A percentile compares a stretch with the other conserved stretches of the same genome.
phyloP scores from a whole-genome alignment of 169 alveolate species.

The Plasmodium inui region DNA sequence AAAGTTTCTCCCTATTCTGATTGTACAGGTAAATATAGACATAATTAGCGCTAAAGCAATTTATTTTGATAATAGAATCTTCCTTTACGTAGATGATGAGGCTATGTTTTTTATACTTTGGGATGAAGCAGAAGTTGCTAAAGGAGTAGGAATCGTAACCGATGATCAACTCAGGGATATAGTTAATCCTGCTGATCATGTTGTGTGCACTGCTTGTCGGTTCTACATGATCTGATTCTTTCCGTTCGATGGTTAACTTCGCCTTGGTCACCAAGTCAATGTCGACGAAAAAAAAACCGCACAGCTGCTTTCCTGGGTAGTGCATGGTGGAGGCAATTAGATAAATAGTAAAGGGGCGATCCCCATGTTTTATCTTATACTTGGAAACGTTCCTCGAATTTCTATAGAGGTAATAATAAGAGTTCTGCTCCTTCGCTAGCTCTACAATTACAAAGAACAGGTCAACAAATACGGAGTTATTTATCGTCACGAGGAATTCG shows the following conservation, averaged over 20 bases:
- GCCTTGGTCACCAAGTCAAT: constrained; percentile 16
- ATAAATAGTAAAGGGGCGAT: constrained; percentile 1
- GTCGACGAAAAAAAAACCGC: constrained; percentile 63
- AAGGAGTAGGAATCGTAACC: constrained; percentile 34
- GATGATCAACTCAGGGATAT: constrained; percentile 37
- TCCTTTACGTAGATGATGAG: constrained; percentile 24
- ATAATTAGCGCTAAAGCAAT: constrained; percentile 48
- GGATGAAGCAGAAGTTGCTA: constrained; percentile 26
- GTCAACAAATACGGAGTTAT: constrained; percentile 16
- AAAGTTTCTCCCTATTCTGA: neutral
- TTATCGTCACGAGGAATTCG: constrained; percentile 24
- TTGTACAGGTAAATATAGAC: constrained; percentile 28
- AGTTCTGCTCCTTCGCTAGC: neutral
- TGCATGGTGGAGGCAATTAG: constrained; percentile 12
- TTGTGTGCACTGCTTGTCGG: neutral
- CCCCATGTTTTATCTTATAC: neutral
- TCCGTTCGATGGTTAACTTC: neutral
- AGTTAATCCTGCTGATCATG: neutral
- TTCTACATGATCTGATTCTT: neutral
- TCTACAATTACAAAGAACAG: constrained; percentile 30
- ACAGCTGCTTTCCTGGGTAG: neutral
- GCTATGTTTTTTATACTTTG: constrained; percentile 20
- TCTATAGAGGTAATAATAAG: constrained; percentile 26
- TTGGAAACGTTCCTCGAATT: constrained; percentile 1
- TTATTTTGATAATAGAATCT: constrained; percentile 38